A percentile compares a stretch with the other conserved stretches of the same genome.
These are phyloP conservation scores for Neurospora tetrasperma DNA, from an alignment of 495 filamentous ascomycete species.

Conservation along the genomic window DNA sequence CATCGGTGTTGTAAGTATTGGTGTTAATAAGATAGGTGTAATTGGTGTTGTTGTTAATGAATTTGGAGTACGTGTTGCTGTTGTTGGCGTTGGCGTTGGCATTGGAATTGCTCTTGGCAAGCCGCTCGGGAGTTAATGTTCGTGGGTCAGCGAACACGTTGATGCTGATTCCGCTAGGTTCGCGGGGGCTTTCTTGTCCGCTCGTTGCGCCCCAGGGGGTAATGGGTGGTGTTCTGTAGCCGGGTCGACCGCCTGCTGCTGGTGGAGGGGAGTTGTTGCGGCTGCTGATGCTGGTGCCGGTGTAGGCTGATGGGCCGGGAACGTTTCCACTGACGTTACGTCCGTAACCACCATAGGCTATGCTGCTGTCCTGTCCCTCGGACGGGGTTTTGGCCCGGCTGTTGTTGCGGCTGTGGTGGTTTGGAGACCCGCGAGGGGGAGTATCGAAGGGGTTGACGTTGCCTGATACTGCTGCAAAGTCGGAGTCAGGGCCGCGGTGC, in stretches of 20 bases:
- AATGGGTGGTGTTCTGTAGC: background rate
- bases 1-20: background rate
- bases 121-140: conserved; percentile 22
- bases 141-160: conserved; percentile 58
- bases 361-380: background rate
- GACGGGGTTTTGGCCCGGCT: background rate
- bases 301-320: background rate
- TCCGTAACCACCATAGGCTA: background rate
- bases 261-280: background rate
- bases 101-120: background rate
- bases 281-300: background rate
- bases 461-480: background rate
- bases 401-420: conserved; percentile 2
- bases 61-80: conserved; percentile 9
- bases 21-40: background rate
- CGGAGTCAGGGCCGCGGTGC: background rate
- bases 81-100: conserved; percentile 1
- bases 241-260: background rate
- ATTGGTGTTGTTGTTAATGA: conserved; percentile 21
- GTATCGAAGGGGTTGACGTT: conserved; percentile 21
- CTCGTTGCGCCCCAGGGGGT: conserved; percentile 2
- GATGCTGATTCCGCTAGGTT: conserved; percentile 55
- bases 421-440: conserved; percentile 8
- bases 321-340: background rate
- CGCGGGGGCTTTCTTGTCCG: conserved; percentile 18